These are phyloP conservation scores for Penicillium sp. DNA, from an alignment of 2,329 filamentous ascomycete species.

Conservation along the genomic window DNA sequence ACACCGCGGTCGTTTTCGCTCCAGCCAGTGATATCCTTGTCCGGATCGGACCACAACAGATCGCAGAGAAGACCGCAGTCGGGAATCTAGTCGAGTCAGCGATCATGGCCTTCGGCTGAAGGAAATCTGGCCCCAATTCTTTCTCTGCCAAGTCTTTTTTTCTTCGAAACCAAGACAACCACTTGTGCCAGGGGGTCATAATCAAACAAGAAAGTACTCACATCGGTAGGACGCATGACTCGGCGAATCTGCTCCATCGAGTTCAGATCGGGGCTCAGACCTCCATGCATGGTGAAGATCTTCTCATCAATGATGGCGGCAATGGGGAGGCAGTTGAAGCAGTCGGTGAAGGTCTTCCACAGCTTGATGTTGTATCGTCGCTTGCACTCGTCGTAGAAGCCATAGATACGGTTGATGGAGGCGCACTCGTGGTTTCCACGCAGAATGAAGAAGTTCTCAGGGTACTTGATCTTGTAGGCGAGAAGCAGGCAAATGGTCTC, in stretches of 20 bases:
- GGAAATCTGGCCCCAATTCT: slow-evolving; percentile 20
- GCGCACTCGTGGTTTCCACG: slow-evolving; percentile 99
- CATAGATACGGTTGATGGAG: slow-evolving; percentile 97
- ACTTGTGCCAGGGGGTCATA: not conserved
- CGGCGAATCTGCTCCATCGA: slow-evolving; percentile 99
- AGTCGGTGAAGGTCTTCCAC: slow-evolving; percentile 99
- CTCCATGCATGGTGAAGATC: slow-evolving; percentile 99
- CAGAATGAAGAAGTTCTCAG: slow-evolving; percentile 98
- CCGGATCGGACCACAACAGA: slow-evolving; percentile 95
- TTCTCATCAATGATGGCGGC: slow-evolving; percentile 99
- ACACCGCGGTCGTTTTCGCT: slow-evolving; percentile 98
- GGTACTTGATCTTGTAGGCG: slow-evolving; percentile 99
- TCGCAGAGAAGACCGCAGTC: slow-evolving; percentile 97
- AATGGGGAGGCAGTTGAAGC: slow-evolving; percentile 98
- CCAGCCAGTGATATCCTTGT: slow-evolving; percentile 99
- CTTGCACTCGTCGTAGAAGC: slow-evolving; percentile 99
- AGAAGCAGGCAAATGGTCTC: slow-evolving; percentile 97
- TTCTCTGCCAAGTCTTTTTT: not conserved
- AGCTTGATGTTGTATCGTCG: slow-evolving; percentile 98
- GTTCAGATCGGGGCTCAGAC: slow-evolving; percentile 92
- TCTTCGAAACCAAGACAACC: not conserved
- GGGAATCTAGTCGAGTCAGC: slow-evolving; percentile 67
- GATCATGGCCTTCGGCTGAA: slow-evolving; percentile 34
- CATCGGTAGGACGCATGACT: slow-evolving; percentile 97
- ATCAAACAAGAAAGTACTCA: slow-evolving; percentile 53